Conservation (phyloP, 73 alveolate species). For the Paramecium bursaria region DNA sequence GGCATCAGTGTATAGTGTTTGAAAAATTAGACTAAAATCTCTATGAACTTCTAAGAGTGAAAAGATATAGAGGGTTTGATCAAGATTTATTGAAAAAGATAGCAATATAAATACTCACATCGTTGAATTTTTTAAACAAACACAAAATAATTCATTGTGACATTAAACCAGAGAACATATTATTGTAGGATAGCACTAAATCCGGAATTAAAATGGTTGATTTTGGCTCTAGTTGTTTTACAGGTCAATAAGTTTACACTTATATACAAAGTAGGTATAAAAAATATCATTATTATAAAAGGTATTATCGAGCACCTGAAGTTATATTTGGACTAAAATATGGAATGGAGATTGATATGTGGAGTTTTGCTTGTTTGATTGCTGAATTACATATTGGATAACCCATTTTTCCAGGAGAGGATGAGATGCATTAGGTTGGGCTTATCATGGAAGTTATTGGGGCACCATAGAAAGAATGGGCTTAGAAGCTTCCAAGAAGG, state of each 20-base stretch:
- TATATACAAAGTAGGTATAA: slow-evolving; percentile 91
- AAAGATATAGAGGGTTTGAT: slow-evolving; percentile 81
- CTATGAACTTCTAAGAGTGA: slow-evolving; percentile 79
- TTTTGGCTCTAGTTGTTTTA: slow-evolving; percentile 89
- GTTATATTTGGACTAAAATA: slow-evolving; percentile 94
- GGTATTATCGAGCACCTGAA: slow-evolving; percentile 97
- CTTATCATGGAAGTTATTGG: slow-evolving; percentile 87
- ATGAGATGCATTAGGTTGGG: slow-evolving; percentile 83
- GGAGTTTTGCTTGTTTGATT: slow-evolving; percentile 96
- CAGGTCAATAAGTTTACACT: slow-evolving; percentile 79
- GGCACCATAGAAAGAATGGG: slow-evolving; percentile 79
- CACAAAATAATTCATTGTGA: slow-evolving; percentile 87
- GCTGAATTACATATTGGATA: slow-evolving; percentile 89
- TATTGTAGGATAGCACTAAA: slow-evolving; percentile 74
- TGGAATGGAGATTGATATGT: slow-evolving; percentile 95
- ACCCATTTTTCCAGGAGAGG: slow-evolving; percentile 94
- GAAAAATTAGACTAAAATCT: slow-evolving; percentile 83
- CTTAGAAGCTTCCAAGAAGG: slow-evolving; percentile 76
- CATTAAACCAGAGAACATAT: slow-evolving; percentile 87
- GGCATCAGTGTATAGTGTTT: slow-evolving; percentile 80
- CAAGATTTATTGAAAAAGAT: slow-evolving; percentile 74
- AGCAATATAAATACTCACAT: slow-evolving; percentile 79
- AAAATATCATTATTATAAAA: too few relatives aligned
- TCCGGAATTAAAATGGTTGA: slow-evolving; percentile 84
- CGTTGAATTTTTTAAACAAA: slow-evolving; percentile 72